Evolutionary conservation across 2,329 filamentous ascomycete genomes (phyloP).

Genomic region (Salinomyces thailandicus): DNA sequence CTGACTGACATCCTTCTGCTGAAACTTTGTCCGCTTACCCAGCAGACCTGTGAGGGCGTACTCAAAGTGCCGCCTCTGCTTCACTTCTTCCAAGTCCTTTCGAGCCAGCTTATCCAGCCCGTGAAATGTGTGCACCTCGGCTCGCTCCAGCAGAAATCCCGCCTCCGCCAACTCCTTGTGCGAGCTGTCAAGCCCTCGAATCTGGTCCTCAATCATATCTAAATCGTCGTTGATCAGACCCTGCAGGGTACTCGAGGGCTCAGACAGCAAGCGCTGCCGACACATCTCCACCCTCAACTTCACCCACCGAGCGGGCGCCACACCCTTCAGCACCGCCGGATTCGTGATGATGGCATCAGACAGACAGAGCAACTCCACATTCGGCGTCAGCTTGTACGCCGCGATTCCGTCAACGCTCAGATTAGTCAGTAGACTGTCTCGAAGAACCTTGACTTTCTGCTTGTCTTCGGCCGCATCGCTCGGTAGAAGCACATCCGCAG

Average conservation of each 20-base stretch:
- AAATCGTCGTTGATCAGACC: conserved; percentile 51
- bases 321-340: conserved; percentile 36
- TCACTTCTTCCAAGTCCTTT: conserved; percentile 58
- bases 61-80: conserved; percentile 56
- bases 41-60: conserved; percentile 79
- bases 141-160: conserved; percentile 69
- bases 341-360: conserved; percentile 52
- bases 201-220: conserved; percentile 38
- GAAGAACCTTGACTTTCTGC: conserved; percentile 32
- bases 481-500: conserved; percentile 42
- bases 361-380: conserved; percentile 72
- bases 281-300: conserved; percentile 63
- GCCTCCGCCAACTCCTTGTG: conserved; percentile 37
- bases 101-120: conserved; percentile 68
- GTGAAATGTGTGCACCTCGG: conserved; percentile 73
- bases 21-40: conserved; percentile 74
- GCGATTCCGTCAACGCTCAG: conserved; percentile 76
- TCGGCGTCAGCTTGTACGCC: conserved; percentile 72
- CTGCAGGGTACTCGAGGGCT: conserved; percentile 51
- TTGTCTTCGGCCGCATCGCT: conserved; percentile 31
- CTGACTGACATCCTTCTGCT: conserved; percentile 73
- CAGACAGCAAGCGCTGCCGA: conserved; percentile 57
- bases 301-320: conserved; percentile 47
- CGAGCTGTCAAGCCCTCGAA: neutral
- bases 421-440: conserved; percentile 53